A percentile compares a stretch with the other conserved stretches of the same genome.
phyloP scores from a whole-genome alignment of 139 green algal genomes.

The Auxenochlorella pyrenoidosa region DNA sequence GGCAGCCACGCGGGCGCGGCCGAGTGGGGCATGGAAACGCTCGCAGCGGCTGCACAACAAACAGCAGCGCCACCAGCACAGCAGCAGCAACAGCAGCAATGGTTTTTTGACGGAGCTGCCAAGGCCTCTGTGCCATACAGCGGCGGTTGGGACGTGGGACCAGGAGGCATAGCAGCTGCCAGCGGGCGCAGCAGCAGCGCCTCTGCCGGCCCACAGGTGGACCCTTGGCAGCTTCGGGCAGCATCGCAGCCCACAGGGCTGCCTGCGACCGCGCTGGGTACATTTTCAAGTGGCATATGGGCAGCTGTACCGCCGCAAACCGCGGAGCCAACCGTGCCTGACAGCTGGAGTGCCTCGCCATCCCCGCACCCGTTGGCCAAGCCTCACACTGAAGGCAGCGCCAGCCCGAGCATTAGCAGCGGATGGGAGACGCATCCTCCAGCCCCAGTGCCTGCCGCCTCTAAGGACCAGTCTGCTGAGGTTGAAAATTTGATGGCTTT shows the following conservation, averaged over 20 bases:
- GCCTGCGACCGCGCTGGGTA: neutral
- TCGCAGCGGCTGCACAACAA: too few relatives aligned
- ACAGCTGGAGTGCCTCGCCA: neutral
- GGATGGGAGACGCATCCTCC: neutral
- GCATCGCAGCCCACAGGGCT: neutral
- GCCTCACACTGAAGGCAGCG: neutral
- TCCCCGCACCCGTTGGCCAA: neutral
- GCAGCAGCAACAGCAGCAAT: too few relatives aligned
- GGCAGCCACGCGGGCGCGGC: neutral
- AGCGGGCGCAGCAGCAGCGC: neutral
- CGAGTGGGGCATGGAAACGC: neutral
- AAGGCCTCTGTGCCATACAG: neutral
- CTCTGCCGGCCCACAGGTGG: neutral
- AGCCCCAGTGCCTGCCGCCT: neutral
- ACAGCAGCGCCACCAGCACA: neutral
- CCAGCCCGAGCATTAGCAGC: neutral
- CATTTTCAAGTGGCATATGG: neutral
- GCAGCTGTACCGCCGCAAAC: neutral
- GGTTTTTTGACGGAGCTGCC: neutral
- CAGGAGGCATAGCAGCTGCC: neutral
- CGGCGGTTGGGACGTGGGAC: slow-evolving; percentile 15
- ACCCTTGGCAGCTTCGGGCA: neutral
- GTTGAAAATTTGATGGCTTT: neutral
- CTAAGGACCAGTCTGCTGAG: neutral
- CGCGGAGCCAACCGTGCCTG: neutral